phyloP scores from a whole-genome alignment of 2,329 filamentous ascomycete species.

The Hansfordia pulvinata region DNA sequence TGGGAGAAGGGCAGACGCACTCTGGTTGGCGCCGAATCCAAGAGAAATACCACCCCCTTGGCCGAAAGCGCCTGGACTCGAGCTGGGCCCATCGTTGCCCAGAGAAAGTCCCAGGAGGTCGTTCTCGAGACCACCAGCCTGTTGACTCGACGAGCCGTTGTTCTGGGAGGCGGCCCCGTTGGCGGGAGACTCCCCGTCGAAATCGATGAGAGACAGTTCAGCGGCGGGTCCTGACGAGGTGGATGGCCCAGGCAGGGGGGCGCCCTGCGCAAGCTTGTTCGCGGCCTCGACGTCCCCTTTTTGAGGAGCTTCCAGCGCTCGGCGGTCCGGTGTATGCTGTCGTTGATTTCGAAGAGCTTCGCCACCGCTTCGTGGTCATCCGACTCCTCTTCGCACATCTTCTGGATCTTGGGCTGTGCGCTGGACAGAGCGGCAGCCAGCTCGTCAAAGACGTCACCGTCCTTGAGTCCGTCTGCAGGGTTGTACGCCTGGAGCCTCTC shows the following conservation, averaged over 20 bases:
- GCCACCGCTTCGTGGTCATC: conserved; percentile 93
- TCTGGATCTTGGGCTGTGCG: conserved; percentile 96
- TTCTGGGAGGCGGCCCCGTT: conserved; percentile 34
- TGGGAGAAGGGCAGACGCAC: too few species aligned
- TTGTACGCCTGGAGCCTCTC: conserved; percentile 81
- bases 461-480: conserved; percentile 63
- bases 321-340: conserved; percentile 94
- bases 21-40: conserved; percentile 58
- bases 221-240: conserved; percentile 45
- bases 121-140: conserved; percentile 63
- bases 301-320: conserved; percentile 93
- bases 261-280: conserved; percentile 71
- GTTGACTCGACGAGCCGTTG: conserved; percentile 22
- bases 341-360: conserved; percentile 92
- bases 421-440: conserved; percentile 78
- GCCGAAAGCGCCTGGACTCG: too few species aligned
- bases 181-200: conserved; percentile 52
- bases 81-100: conserved; percentile 39
- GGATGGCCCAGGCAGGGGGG: conserved; percentile 24
- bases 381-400: conserved; percentile 98
- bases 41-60: conserved; percentile 73
- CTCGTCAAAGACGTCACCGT: conserved; percentile 64
- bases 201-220: conserved; percentile 91
- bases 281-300: conserved; percentile 85
- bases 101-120: conserved; percentile 84